These are phyloP conservation scores for Oryza punctata DNA, from an alignment of 176 grass and related monocot species.

Conservation along the genomic window DNA sequence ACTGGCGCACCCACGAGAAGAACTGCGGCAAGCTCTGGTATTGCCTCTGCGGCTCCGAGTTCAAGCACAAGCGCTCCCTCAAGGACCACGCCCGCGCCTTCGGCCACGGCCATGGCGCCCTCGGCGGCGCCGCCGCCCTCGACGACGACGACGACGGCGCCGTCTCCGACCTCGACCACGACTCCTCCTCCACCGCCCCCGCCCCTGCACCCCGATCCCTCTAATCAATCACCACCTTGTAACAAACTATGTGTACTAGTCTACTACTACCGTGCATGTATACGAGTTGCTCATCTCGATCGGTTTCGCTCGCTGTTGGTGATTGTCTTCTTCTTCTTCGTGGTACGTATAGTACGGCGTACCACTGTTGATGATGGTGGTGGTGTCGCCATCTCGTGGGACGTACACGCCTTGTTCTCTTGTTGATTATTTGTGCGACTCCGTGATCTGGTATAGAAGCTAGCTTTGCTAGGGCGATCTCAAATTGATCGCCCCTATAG, in stretches of 20 bases:
- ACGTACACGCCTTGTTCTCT: background rate
- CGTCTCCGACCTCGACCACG: conserved; percentile 54
- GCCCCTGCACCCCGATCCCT: background rate
- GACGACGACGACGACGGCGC: conserved; percentile 56
- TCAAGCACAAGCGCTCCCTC: conserved; percentile 84
- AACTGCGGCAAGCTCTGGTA: conserved; percentile 96
- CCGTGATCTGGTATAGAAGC: background rate
- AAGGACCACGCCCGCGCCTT: conserved; percentile 81
- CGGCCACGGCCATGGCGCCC: conserved; percentile 56
- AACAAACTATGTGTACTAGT: too few relatives aligned
- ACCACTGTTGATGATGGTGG: background rate
- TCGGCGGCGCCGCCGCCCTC: conserved; percentile 17
- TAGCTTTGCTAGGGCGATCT: conserved; percentile 21
- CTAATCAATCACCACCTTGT: background rate
- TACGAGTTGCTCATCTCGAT: conserved; percentile 14
- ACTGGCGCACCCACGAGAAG: conserved; percentile 99
- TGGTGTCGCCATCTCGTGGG: background rate
- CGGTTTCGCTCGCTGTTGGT: background rate
- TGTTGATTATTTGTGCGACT: background rate
- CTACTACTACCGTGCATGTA: background rate
- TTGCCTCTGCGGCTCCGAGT: conserved; percentile 78
- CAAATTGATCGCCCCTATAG: background rate
- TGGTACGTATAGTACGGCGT: background rate
- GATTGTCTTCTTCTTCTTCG: background rate
- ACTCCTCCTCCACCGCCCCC: background rate